phyloP scores from a whole-genome alignment of 345 rosid species.

The Diplotaxis tenuifolia region DNA sequence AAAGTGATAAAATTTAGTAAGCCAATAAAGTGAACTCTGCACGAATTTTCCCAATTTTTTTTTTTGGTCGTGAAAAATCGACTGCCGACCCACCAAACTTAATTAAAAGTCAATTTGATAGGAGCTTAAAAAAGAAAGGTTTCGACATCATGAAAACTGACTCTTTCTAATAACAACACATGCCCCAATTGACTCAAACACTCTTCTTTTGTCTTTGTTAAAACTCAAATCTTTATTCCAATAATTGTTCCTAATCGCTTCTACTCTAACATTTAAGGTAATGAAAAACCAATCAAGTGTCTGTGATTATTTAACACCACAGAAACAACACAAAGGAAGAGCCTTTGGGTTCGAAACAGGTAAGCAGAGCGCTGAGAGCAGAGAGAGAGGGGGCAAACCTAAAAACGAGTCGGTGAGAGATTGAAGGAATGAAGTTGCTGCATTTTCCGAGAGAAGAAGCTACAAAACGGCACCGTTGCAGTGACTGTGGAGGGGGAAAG shows the following conservation, averaged over 20 bases:
- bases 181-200: neutral
- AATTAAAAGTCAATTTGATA: conserved; percentile 34
- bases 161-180: conserved; percentile 21
- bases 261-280: neutral
- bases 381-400: neutral
- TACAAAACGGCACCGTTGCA: neutral
- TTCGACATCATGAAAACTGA: conserved; percentile 25
- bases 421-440: neutral
- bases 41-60: conserved; percentile 3
- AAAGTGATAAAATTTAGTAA: conserved; percentile 28
- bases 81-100: conserved; percentile 37
- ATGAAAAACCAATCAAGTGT: neutral
- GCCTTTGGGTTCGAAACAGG: conserved; percentile 16
- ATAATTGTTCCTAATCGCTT: neutral
- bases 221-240: conserved; percentile 29
- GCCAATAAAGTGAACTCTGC: conserved; percentile 32
- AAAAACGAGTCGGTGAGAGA: neutral
- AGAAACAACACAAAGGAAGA: neutral
- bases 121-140: conserved; percentile 23
- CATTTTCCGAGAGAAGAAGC: neutral
- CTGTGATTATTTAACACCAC: neutral
- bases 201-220: conserved; percentile 9
- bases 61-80: conserved; percentile 7
- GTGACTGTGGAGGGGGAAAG: neutral
- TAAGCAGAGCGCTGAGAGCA: neutral